Evolutionary conservation across 768 basidiomycete species (phyloP).

Genomic region (Russula foetens): DNA sequence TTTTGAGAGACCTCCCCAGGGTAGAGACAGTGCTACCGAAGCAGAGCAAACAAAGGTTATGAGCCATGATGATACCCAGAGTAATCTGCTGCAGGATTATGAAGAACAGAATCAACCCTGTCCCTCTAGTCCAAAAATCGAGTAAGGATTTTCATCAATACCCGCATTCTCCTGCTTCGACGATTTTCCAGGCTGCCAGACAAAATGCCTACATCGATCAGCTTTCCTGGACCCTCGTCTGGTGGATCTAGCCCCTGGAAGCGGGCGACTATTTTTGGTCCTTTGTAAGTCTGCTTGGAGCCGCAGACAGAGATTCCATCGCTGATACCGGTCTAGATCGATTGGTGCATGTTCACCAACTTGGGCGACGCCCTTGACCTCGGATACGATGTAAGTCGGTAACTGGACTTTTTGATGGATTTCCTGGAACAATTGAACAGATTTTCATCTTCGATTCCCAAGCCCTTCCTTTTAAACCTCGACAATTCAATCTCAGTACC

Average conservation of each 20-base stretch:
- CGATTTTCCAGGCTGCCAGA: conserved; percentile 6
- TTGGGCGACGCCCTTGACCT: not conserved
- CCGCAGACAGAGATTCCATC: not conserved
- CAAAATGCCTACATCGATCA: conserved; percentile 16
- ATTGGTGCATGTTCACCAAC: conserved; percentile 3
- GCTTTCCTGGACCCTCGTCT: conserved; percentile 10
- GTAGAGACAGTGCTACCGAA: not conserved
- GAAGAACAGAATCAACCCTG: conserved; percentile 2
- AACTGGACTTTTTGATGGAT: not conserved
- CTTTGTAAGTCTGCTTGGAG: conserved; percentile 13
- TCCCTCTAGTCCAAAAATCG: not conserved
- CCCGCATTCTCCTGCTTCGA: not conserved
- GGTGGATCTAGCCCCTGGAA: conserved; percentile 3
- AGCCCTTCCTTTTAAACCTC: conserved; percentile 6
- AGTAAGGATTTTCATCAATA: not conserved
- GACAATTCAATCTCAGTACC: conserved; percentile 15
- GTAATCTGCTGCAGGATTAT: not conserved
- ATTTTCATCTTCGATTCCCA: not conserved
- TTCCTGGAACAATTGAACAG: not conserved
- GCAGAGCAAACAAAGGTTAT: not conserved
- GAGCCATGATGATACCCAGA: not conserved
- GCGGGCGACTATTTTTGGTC: conserved; percentile 19
- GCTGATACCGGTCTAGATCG: conserved; percentile 2
- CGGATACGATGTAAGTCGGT: conserved; percentile 4
- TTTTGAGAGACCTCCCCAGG: not conserved